A percentile compares a stretch with the other conserved stretches of the same genome.
Conservation (phyloP, 345 rosid genomes). For the Pugionium dolabratum region DNA sequence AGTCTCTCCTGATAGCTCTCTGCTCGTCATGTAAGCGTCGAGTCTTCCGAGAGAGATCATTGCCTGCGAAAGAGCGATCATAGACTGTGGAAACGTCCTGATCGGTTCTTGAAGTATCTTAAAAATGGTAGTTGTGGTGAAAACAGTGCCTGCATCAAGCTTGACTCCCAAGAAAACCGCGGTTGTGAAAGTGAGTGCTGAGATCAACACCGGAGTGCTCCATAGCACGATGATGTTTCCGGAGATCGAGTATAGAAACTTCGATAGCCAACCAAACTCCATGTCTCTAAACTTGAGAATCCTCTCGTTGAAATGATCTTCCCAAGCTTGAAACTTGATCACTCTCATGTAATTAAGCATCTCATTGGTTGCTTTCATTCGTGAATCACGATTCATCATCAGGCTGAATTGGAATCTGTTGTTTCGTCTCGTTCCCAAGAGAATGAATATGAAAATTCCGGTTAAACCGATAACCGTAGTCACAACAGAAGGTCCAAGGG, state of each 20-base stretch:
- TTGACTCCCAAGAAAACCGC: slow-evolving; percentile 66
- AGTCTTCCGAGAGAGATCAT: slow-evolving; percentile 83
- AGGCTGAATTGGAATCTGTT: slow-evolving; percentile 63
- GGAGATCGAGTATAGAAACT: slow-evolving; percentile 73
- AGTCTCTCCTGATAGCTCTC: slow-evolving; percentile 55
- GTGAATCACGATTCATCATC: slow-evolving; percentile 77
- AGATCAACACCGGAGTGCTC: slow-evolving; percentile 77
- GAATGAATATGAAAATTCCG: slow-evolving; percentile 48
- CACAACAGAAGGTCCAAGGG: slow-evolving; percentile 61
- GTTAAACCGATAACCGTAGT: slow-evolving; percentile 60
- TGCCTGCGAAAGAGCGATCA: slow-evolving; percentile 95
- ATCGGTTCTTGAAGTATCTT: slow-evolving; percentile 96
- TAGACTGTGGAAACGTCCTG: slow-evolving; percentile 83
- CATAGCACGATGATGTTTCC: slow-evolving; percentile 78
- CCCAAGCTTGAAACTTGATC: slow-evolving; percentile 98
- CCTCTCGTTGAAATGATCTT: slow-evolving; percentile 77
- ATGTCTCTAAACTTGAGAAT: slow-evolving; percentile 64
- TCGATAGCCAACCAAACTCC: slow-evolving; percentile 83
- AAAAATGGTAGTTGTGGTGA: slow-evolving; percentile 79
- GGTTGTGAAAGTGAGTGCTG: slow-evolving; percentile 71
- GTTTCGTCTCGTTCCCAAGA: slow-evolving; percentile 66
- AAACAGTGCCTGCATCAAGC: slow-evolving; percentile 85
- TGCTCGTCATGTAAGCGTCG: slow-evolving; percentile 75
- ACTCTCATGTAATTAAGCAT: slow-evolving; percentile 95
- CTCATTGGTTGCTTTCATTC: slow-evolving; percentile 95